phyloP scores from a whole-genome alignment of 768 basidiomycete genomes.

The Leccinum barrowsii region DNA sequence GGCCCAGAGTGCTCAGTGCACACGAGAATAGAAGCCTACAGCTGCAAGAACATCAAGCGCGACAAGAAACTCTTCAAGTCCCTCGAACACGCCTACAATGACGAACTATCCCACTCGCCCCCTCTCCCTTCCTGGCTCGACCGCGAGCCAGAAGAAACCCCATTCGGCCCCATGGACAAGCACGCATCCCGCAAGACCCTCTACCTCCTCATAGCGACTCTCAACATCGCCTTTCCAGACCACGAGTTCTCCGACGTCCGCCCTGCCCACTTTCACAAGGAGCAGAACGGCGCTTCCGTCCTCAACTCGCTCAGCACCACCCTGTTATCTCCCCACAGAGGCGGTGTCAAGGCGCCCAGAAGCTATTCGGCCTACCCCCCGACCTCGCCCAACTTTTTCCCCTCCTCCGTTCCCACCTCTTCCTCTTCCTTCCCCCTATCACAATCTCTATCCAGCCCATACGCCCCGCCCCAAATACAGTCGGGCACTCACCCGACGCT shows the following conservation, averaged over 20 bases:
- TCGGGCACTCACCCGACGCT: constrained; percentile 86
- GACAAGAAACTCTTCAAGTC: constrained; percentile 96
- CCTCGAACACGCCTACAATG: constrained; percentile 81
- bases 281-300: constrained; percentile 70
- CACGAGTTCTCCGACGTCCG: constrained; percentile 94
- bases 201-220: constrained; percentile 92
- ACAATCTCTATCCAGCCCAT: constrained; percentile 56
- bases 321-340: constrained; percentile 67
- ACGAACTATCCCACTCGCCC: constrained; percentile 76
- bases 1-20: constrained; percentile 86
- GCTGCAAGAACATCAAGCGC: constrained; percentile 94
- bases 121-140: constrained; percentile 78
- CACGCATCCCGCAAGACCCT: constrained; percentile 85
- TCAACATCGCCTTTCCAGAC: constrained; percentile 97
- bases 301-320: constrained; percentile 85
- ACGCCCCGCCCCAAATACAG: constrained; percentile 67
- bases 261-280: constrained; percentile 85
- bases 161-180: constrained; percentile 89
- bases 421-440: constrained; percentile 70
- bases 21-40: constrained; percentile 94
- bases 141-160: constrained; percentile 72
- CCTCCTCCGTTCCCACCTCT: constrained; percentile 61
- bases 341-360: constrained; percentile 64
- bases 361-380: constrained; percentile 88
- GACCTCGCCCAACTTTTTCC: constrained; percentile 67